These are phyloP conservation scores for Hemileccinum impolitum DNA, from an alignment of 768 basidiomycete genomes.

Conservation along the genomic window DNA sequence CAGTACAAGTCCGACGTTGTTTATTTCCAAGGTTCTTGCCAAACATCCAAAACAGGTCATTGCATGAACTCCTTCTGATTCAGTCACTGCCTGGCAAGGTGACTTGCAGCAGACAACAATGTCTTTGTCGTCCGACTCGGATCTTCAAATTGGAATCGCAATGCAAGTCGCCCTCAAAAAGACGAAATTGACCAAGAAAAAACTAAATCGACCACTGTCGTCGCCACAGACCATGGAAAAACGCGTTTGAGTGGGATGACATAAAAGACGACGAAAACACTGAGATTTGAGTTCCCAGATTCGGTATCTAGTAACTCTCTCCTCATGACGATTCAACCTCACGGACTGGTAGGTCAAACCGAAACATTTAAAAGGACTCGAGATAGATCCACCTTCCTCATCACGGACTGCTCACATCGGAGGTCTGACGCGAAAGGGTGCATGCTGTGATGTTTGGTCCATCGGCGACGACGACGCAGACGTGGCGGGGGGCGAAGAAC, in stretches of 20 bases:
- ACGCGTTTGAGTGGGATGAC: conserved; percentile 63
- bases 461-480: conserved; percentile 42
- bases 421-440: conserved; percentile 55
- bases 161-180: conserved; percentile 6
- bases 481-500: conserved; percentile 56
- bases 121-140: conserved; percentile 22
- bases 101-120: neutral
- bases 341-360: conserved; percentile 51
- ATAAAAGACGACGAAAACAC: conserved; percentile 52
- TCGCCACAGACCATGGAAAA: conserved; percentile 32
- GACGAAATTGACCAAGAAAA: conserved; percentile 12
- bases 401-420: no score
- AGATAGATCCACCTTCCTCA: conserved; percentile 44
- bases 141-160: conserved; percentile 9
- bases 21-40: conserved; percentile 27
- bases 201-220: conserved; percentile 1
- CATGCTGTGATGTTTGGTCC: conserved; percentile 65
- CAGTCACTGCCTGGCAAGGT: no score
- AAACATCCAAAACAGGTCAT: conserved; percentile 24
- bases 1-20: no score
- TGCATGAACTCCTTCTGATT: neutral
- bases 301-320: conserved; percentile 42
- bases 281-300: conserved; percentile 72
- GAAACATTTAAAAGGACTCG: conserved; percentile 54
- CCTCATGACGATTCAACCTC: neutral